Conservation (phyloP, 2,329 filamentous ascomycete genomes). For the Hysterium pulicare region DNA sequence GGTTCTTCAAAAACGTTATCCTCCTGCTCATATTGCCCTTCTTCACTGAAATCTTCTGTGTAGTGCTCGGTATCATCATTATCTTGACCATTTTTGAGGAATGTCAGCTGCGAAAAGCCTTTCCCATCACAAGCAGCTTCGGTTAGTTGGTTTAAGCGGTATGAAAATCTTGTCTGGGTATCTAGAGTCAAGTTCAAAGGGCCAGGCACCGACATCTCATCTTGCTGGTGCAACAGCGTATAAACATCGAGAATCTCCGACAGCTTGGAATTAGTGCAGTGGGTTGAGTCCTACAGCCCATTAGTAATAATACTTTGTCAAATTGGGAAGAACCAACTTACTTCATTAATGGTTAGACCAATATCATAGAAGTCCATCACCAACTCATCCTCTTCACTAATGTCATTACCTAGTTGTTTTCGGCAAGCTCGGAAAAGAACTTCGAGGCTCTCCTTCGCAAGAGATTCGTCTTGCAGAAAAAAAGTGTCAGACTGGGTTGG, state of each 20-base stretch:
- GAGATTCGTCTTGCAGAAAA: conserved; percentile 54
- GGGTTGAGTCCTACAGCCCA: conserved; percentile 46
- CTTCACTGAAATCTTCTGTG: not conserved
- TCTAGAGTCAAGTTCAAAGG: conserved; percentile 58
- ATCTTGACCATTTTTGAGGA: conserved; percentile 8
- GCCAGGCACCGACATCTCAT: conserved; percentile 51
- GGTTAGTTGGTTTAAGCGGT: conserved; percentile 51
- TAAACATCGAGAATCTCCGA: conserved; percentile 59
- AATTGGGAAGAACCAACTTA: conserved; percentile 33
- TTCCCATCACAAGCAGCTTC: conserved; percentile 55
- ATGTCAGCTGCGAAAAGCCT: conserved; percentile 51
- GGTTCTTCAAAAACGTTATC: too few relatives aligned
- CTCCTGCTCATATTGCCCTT: not conserved
- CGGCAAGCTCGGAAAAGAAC: conserved; percentile 57
- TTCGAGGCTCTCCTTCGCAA: conserved; percentile 52
- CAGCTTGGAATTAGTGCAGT: conserved; percentile 44
- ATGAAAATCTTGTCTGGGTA: conserved; percentile 52
- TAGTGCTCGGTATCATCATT: conserved; percentile 1
- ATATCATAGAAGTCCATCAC: conserved; percentile 54
- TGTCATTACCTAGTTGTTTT: conserved; percentile 51
- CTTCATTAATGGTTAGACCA: conserved; percentile 57
- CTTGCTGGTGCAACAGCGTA: conserved; percentile 57
- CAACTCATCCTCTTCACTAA: conserved; percentile 57
- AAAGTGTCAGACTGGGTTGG: conserved; percentile 55
- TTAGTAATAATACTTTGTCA: conserved; percentile 20